A percentile compares a stretch with the other conserved stretches of the same genome.
Evolutionary conservation across 495 filamentous ascomycete genomes (phyloP).

Genomic region (Clavariopsis aquatica): DNA sequence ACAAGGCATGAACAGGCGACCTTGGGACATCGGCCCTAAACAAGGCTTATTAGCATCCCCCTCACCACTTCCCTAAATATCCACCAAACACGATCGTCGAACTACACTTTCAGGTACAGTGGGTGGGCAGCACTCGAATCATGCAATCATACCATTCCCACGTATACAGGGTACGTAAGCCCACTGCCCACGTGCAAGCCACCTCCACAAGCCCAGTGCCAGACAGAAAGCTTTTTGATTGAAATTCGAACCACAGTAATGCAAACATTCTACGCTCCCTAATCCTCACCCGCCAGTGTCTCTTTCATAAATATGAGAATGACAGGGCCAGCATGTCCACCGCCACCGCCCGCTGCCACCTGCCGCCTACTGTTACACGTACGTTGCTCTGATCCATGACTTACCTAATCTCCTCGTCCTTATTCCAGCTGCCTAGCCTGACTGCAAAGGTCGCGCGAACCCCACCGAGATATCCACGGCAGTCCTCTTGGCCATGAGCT

Average conservation of each 20-base stretch:
- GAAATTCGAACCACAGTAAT: background rate
- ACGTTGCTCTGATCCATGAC: background rate
- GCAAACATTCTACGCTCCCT: background rate
- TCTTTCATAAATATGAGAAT: slow-evolving; percentile 28
- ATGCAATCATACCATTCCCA: background rate
- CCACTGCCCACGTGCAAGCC: no score
- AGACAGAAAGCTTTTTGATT: background rate
- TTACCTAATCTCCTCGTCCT: background rate
- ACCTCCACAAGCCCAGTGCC: no score
- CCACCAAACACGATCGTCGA: background rate
- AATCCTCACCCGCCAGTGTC: slow-evolving; percentile 13
- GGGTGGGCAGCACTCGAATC: background rate
- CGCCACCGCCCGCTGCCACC: no score
- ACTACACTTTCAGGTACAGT: background rate
- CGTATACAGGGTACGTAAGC: background rate
- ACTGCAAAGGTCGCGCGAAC: background rate
- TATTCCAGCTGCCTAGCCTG: background rate
- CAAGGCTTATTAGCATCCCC: slow-evolving; percentile 8
- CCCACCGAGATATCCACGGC: background rate
- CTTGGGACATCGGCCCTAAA: background rate
- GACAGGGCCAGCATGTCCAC: background rate
- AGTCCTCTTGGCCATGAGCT: background rate
- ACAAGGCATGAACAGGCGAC: background rate
- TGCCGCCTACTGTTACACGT: background rate
- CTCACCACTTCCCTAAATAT: background rate